Percentiles rank a stretch among this genome's conserved stretches.
Evolutionary conservation across 2,329 filamentous ascomycete genomes (phyloP).

Genomic region (Aspergillus sp.): DNA sequence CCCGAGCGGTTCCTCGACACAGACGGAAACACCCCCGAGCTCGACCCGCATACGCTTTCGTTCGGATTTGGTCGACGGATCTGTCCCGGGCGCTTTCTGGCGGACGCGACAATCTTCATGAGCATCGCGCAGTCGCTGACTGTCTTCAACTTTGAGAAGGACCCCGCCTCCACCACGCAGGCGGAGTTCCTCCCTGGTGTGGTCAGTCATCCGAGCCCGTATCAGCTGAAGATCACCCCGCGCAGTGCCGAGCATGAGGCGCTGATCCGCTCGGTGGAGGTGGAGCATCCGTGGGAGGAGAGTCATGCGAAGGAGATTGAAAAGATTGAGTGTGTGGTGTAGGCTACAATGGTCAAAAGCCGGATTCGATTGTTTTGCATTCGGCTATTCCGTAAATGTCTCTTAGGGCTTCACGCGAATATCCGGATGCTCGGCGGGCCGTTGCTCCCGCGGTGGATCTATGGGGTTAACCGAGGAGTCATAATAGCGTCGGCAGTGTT

Average conservation of each 20-base stretch:
- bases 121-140: constrained; percentile 47
- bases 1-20: constrained; percentile 43
- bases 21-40: constrained; percentile 26
- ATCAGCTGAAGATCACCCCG: constrained; percentile 7
- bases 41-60: constrained; percentile 29
- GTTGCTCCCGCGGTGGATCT: too few species aligned
- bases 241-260: constrained; percentile 2
- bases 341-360: too few species aligned
- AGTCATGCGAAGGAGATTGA: constrained; percentile 33
- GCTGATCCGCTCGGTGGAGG: constrained; percentile 2
- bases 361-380: too few species aligned
- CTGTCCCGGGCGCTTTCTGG: constrained; percentile 44
- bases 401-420: too few species aligned
- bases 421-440: too few species aligned
- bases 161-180: constrained; percentile 31
- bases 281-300: constrained; percentile 11
- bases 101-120: constrained; percentile 42
- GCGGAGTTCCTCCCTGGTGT: constrained; percentile 36
- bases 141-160: constrained; percentile 45
- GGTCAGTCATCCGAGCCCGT: constrained; percentile 39
- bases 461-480: too few species aligned
- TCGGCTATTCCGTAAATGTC: neutral
- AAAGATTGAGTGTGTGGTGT: neutral
- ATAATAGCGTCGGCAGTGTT: too few species aligned
- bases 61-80: constrained; percentile 44